Conservation (phyloP, 768 basidiomycete genomes). For the Macrolepiota albuminosa region DNA sequence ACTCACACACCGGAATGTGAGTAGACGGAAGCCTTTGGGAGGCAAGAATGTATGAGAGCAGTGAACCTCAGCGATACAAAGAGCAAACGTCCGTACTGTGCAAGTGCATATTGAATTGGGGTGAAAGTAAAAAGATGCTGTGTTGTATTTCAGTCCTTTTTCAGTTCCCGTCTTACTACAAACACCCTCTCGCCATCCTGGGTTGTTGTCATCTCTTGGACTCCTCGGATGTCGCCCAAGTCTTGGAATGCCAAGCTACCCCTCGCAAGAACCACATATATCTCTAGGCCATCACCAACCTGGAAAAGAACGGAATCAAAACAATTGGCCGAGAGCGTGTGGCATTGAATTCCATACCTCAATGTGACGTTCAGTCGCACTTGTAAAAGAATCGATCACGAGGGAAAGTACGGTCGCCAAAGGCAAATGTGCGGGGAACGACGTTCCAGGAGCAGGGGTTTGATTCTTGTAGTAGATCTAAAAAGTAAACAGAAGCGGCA, state of each 20-base stretch:
- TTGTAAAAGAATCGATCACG: slow-evolving; percentile 94
- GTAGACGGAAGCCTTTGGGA: not conserved
- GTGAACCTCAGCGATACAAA: slow-evolving; percentile 1
- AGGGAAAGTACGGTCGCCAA: slow-evolving; percentile 75
- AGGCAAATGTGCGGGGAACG: slow-evolving; percentile 79
- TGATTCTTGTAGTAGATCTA: slow-evolving; percentile 99
- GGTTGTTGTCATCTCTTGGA: slow-evolving; percentile 59
- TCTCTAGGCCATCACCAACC: slow-evolving; percentile 96
- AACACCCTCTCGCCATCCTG: slow-evolving; percentile 73
- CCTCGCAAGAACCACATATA: slow-evolving; percentile 78
- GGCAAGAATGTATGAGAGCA: not conserved
- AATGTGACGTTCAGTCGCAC: slow-evolving; percentile 97
- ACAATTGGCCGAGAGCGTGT: slow-evolving; percentile 6
- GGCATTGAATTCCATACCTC: slow-evolving; percentile 52
- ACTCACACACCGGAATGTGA: not conserved
- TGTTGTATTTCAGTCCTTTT: slow-evolving; percentile 59
- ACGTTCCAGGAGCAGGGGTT: slow-evolving; percentile 60
- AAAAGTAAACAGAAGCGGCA: slow-evolving; percentile 18
- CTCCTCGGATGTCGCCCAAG: slow-evolving; percentile 47
- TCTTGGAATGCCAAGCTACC: slow-evolving; percentile 54
- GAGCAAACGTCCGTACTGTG: slow-evolving; percentile 16
- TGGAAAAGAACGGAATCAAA: slow-evolving; percentile 22
- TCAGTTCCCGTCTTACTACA: slow-evolving; percentile 70
- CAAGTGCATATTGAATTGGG: slow-evolving; percentile 13
- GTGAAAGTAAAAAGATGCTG: slow-evolving; percentile 5